These are phyloP conservation scores for Spathaspora girioi DNA, from an alignment of 805 yeast genomes.

Conservation along the genomic window DNA sequence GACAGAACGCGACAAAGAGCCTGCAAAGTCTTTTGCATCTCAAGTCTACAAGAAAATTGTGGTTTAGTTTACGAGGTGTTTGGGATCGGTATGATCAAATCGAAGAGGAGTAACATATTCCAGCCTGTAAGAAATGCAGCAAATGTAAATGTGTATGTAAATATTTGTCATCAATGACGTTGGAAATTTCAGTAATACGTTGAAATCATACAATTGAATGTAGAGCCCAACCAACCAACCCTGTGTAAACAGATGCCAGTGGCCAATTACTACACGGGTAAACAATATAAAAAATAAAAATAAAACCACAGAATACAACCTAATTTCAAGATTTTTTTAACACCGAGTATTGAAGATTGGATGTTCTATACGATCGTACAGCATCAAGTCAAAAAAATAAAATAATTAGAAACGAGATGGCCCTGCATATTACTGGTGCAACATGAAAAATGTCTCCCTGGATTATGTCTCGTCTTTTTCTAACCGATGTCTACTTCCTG, in stretches of 20 bases:
- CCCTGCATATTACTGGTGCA: neutral
- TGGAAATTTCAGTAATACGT: too few species aligned
- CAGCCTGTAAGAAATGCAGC: neutral
- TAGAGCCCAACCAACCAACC: neutral
- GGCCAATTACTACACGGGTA: neutral
- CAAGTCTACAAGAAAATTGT: too few species aligned
- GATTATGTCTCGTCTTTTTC: neutral
- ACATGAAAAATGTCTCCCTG: neutral
- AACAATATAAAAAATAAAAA: neutral
- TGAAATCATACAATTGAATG: neutral
- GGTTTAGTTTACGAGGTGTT: too few species aligned
- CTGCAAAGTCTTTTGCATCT: too few species aligned
- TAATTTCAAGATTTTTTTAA: neutral
- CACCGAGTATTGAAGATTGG: neutral
- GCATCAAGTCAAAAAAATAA: neutral
- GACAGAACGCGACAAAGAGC: neutral
- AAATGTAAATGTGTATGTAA: neutral
- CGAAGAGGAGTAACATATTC: neutral
- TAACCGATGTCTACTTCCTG: neutral
- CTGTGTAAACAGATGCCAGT: neutral
- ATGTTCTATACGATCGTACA: constrained; percentile 12
- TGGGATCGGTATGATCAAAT: too few species aligned
- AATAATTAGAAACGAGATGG: neutral
- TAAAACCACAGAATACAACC: neutral
- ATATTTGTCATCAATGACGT: neutral